phyloP scores from a whole-genome alignment of 2,329 filamentous ascomycete genomes.

The Fusarium phyllophilum region DNA sequence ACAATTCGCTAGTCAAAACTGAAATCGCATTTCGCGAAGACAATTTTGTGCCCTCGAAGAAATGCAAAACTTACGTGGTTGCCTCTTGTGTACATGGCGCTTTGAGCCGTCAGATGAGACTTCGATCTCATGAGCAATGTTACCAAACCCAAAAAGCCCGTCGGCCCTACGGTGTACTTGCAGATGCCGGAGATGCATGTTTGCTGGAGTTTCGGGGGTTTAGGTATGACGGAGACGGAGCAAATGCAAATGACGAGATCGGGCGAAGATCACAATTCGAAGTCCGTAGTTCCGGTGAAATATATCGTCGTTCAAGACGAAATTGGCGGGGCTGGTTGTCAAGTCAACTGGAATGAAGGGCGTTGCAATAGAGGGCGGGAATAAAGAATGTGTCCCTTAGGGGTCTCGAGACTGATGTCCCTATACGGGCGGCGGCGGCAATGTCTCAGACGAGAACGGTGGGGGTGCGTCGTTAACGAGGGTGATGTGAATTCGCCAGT shows the following conservation, averaged over 20 bases:
- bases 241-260: neutral
- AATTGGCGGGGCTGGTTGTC: constrained; percentile 34
- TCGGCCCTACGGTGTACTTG: constrained; percentile 44
- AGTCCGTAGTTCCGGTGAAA: constrained; percentile 1
- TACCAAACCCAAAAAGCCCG: constrained; percentile 44
- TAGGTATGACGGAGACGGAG: neutral
- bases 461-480: constrained; percentile 10
- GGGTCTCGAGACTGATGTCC: constrained; percentile 39
- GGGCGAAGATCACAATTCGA: neutral
- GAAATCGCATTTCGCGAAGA: neutral
- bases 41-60: neutral
- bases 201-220: constrained; percentile 9
- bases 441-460: constrained; percentile 41
- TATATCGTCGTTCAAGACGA: constrained; percentile 27
- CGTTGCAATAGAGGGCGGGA: constrained; percentile 38
- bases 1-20: neutral
- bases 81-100: constrained; percentile 22
- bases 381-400: constrained; percentile 40
- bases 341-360: constrained; percentile 45
- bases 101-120: constrained; percentile 19
- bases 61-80: constrained; percentile 22
- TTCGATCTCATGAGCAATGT: constrained; percentile 37
- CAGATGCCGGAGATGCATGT: constrained; percentile 46
- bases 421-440: constrained; percentile 32
- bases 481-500: constrained; percentile 13